Base-by-base conservation (phyloP, 2,329 filamentous ascomycete genomes). In the Ustulina deusta region DNA sequence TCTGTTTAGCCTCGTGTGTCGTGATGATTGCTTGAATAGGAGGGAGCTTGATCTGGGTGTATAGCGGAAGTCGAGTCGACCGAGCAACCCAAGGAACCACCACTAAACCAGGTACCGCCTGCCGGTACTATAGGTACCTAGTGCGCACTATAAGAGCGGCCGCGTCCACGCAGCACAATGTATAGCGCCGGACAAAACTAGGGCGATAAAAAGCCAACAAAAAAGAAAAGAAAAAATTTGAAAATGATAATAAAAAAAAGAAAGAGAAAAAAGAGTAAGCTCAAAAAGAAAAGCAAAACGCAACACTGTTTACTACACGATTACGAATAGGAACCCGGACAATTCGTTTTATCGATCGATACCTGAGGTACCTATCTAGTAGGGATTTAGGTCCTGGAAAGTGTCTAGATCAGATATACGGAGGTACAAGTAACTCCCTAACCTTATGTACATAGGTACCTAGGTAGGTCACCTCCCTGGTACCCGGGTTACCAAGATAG, bases 11-110 rank as follows among this genome's bases (percentile, higher is more conserved):
- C 5, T 20, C 49, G 29, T 15, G 52, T 55, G 15, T n/a, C 10
- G 20, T 10, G 25, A 20, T 4, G 25, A 40, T 40, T 6, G 34
- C 20, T 10, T n/a, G 32, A 7, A 22, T 11, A 22, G 15, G 32
- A 38, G n/a, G 32, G 34, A 25, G 25, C 15, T 34, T 46, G 29
- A n/a, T 54, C 10, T 3, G 49, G 9, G 34, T 17, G 20, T 15
- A 27, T 25, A 25, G 36, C n/a, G n/a, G 3, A 17, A 10, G 34
- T 46, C 56, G 15, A 61, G 68, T 70, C 62, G 68, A 32, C 68
- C 68, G 51, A 65, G 65, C 65, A 65, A 70, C 68, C 58, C 29
- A 32, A 32, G 29, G 29, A 32, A 32, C 7, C 29, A 7, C 4
- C 3, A 32, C 7, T 7, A 32, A 32, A 32, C 29, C 10, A 22